These are phyloP conservation scores for Leccinum imitatum DNA, from an alignment of 768 basidiomycete species.

Conservation along the genomic window DNA sequence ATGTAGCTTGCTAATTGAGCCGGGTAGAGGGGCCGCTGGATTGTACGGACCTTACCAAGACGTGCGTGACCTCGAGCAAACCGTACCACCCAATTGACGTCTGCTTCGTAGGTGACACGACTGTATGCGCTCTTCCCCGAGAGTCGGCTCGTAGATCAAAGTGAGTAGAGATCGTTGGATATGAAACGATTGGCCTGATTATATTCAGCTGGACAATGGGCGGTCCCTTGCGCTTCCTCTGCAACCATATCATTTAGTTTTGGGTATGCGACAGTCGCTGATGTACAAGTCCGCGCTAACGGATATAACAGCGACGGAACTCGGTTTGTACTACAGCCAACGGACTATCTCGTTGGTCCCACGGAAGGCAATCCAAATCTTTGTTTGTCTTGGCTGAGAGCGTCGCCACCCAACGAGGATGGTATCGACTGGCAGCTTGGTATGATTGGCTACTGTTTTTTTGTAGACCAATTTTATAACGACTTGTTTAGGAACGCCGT, in stretches of 20 bases:
- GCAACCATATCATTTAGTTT: constrained; percentile 65
- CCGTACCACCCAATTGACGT: constrained; percentile 1
- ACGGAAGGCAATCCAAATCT: constrained; percentile 59
- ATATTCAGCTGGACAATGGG: constrained; percentile 64
- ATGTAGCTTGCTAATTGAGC: constrained; percentile 3
- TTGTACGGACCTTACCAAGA: constrained; percentile 79
- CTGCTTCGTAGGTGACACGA: constrained; percentile 54
- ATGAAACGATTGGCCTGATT: constrained; percentile 1
- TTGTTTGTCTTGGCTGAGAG: constrained; percentile 75
- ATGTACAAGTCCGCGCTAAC: not conserved
- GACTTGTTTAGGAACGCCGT: constrained; percentile 49
- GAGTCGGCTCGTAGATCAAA: constrained; percentile 65
- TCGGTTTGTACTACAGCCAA: constrained; percentile 63
- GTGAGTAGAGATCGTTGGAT: constrained; percentile 32
- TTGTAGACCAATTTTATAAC: not conserved
- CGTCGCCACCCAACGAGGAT: constrained; percentile 61
- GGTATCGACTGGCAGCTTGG: constrained; percentile 86
- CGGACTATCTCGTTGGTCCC: constrained; percentile 77
- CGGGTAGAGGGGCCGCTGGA: constrained; percentile 56
- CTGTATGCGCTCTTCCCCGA: constrained; percentile 59
- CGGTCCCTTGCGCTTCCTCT: constrained; percentile 64
- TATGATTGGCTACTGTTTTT: constrained; percentile 22
- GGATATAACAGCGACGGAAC: constrained; percentile 22
- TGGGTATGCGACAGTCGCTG: constrained; percentile 45
- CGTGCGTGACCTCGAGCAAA: constrained; percentile 39